These are phyloP conservation scores for Epichloe gansuensis DNA, from an alignment of 2,329 filamentous ascomycete genomes.

Conservation along the genomic window DNA sequence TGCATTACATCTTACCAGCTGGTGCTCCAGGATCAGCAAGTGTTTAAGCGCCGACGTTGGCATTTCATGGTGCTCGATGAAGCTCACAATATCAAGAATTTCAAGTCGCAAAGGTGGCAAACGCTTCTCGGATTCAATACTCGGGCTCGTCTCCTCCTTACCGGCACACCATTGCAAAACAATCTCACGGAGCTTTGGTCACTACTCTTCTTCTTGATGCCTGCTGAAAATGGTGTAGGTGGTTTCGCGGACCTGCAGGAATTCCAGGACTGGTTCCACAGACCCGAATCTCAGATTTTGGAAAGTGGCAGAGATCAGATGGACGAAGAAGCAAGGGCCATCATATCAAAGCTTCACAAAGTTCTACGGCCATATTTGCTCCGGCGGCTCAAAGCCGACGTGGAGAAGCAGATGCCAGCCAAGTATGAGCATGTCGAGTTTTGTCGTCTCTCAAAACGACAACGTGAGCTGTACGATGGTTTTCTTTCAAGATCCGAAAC, in stretches of 20 bases:
- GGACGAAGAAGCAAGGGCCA: slow-evolving; percentile 83
- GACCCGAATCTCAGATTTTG: slow-evolving; percentile 89
- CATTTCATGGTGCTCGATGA: slow-evolving; percentile 98
- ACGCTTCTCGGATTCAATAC: slow-evolving; percentile 90
- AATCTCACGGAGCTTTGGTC: slow-evolving; percentile 97
- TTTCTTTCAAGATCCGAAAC: slow-evolving; percentile 88
- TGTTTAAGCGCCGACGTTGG: slow-evolving; percentile 87
- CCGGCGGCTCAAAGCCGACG: slow-evolving; percentile 83
- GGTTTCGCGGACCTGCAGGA: slow-evolving; percentile 92
- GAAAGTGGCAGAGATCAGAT: slow-evolving; percentile 89
- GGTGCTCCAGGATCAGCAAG: slow-evolving; percentile 83
- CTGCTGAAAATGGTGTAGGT: slow-evolving; percentile 72
- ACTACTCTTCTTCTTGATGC: slow-evolving; percentile 89
- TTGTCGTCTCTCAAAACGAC: slow-evolving; percentile 86
- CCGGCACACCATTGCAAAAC: slow-evolving; percentile 91
- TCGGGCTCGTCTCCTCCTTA: slow-evolving; percentile 71
- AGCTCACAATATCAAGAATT: slow-evolving; percentile 99
- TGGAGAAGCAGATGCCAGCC: slow-evolving; percentile 97
- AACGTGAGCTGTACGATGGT: slow-evolving; percentile 90
- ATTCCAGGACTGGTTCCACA: slow-evolving; percentile 91
- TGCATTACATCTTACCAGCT: slow-evolving; percentile 97
- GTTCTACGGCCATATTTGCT: slow-evolving; percentile 86
- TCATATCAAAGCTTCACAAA: slow-evolving; percentile 88
- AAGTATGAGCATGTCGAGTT: slow-evolving; percentile 98
- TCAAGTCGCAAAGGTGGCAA: slow-evolving; percentile 95